Conservation (phyloP, 2,329 filamentous ascomycete genomes). For the Volutella citrinella region DNA sequence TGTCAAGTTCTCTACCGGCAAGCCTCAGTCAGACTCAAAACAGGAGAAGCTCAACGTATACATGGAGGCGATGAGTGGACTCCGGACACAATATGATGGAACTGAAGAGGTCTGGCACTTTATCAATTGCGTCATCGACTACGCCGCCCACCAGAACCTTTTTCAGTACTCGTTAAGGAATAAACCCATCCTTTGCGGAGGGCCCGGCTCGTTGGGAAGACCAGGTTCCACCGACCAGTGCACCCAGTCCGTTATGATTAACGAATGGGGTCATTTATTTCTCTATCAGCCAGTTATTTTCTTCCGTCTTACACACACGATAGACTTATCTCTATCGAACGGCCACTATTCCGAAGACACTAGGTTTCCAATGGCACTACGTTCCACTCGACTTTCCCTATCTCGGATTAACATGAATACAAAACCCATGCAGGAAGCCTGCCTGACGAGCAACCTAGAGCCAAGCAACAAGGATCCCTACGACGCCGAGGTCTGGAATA, state of each 20-base stretch:
- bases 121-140: slow-evolving; percentile 7
- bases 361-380: too few relatives aligned
- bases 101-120: slow-evolving; percentile 13
- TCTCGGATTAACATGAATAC: too few relatives aligned
- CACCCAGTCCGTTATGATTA: too few relatives aligned
- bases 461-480: too few relatives aligned
- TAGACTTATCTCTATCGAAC: slow-evolving; percentile 10
- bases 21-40: slow-evolving; percentile 12
- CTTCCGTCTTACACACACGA: slow-evolving; percentile 10
- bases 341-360: slow-evolving; percentile 8
- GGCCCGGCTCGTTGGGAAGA: not conserved
- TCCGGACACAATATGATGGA: slow-evolving; percentile 12
- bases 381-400: too few relatives aligned
- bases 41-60: slow-evolving; percentile 11
- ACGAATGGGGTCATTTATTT: slow-evolving; percentile 11
- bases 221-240: not conserved
- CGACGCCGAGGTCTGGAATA: too few relatives aligned
- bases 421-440: too few relatives aligned
- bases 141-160: slow-evolving; percentile 1
- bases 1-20: slow-evolving; percentile 11
- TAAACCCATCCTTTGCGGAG: not conserved
- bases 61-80: slow-evolving; percentile 9
- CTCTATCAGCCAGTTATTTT: slow-evolving; percentile 8
- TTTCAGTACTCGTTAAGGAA: not conserved
- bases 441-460: too few relatives aligned